These are phyloP conservation scores for Carex myosuroides DNA, from an alignment of 176 grass and related monocot genomes.

Conservation along the genomic window DNA sequence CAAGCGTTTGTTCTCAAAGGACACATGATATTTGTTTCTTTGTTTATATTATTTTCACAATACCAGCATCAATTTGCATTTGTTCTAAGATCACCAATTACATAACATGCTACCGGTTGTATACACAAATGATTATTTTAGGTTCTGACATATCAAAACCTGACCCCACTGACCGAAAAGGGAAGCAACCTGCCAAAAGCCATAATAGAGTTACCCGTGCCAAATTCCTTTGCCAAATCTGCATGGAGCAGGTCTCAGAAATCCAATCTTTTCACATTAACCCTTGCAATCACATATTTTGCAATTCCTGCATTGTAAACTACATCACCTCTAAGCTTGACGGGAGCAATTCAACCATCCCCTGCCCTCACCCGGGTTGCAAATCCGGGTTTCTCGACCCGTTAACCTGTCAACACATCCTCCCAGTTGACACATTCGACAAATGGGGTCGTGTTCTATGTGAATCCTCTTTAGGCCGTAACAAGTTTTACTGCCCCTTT, in stretches of 20 bases:
- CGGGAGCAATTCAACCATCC: not conserved
- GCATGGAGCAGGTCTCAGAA: not conserved
- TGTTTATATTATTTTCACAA: not conserved
- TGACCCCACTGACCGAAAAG: conserved; percentile 24
- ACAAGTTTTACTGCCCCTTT: conserved; percentile 25
- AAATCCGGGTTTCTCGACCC: not conserved
- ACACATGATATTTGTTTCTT: not conserved
- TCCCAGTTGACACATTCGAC: not conserved
- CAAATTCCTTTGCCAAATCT: not conserved
- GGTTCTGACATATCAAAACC: not conserved
- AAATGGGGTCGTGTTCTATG: conserved; percentile 7
- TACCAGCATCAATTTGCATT: not conserved
- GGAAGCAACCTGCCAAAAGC: not conserved
- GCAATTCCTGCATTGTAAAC: conserved; percentile 4
- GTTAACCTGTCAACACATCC: conserved; percentile 4
- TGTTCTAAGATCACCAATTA: not conserved
- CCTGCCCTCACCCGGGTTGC: not conserved
- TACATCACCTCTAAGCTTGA: conserved; percentile 17
- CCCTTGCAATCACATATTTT: conserved; percentile 12
- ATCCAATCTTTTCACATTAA: not conserved
- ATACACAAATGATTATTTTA: conserved; percentile 13
- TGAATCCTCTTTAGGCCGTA: conserved; percentile 2
- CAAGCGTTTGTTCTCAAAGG: not conserved
- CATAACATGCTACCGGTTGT: conserved; percentile 2
- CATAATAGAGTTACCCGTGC: not conserved